These are phyloP conservation scores for Cladobotryum protrusum DNA, from an alignment of 2,329 filamentous ascomycete species.

Conservation along the genomic window DNA sequence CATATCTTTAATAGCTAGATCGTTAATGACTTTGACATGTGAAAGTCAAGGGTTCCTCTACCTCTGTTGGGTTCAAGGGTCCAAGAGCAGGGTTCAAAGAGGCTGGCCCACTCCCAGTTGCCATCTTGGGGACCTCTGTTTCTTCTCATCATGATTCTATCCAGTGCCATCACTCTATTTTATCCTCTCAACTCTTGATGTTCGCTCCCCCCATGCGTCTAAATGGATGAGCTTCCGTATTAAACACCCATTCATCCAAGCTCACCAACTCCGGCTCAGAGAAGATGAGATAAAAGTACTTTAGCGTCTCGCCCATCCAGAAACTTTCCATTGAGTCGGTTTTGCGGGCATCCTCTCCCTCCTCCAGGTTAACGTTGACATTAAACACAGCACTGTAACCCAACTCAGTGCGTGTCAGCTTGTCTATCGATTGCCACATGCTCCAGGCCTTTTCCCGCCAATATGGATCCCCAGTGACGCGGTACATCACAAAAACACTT, in stretches of 20 bases:
- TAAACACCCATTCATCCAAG: conserved; percentile 62
- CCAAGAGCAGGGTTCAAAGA: too few relatives aligned
- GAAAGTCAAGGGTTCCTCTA: too few relatives aligned
- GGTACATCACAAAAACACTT: conserved; percentile 69
- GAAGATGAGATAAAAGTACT: conserved; percentile 70
- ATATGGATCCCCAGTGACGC: conserved; percentile 58
- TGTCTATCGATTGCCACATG: conserved; percentile 60
- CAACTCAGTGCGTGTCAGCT: conserved; percentile 48
- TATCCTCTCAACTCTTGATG: background rate
- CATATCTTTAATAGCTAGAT: too few relatives aligned
- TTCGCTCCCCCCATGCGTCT: conserved; percentile 1
- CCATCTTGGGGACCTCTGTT: too few relatives aligned
- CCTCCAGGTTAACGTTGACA: conserved; percentile 19
- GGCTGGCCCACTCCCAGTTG: too few relatives aligned
- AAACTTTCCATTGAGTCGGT: conserved; percentile 61
- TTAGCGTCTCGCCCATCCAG: conserved; percentile 67
- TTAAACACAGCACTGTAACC: conserved; percentile 45
- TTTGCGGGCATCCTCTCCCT: conserved; percentile 26
- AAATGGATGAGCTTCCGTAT: conserved; percentile 47
- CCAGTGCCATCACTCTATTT: background rate
- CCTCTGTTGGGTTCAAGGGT: too few relatives aligned
- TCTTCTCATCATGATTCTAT: too few relatives aligned
- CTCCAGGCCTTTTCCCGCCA: conserved; percentile 64
- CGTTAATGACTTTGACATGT: too few relatives aligned
- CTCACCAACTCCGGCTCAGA: conserved; percentile 56